Evolutionary conservation across 108 stramenopile genomes (phyloP), one percentile per base, ranked within the genome.

Genomic region (Cyclotella sp.): DNA sequence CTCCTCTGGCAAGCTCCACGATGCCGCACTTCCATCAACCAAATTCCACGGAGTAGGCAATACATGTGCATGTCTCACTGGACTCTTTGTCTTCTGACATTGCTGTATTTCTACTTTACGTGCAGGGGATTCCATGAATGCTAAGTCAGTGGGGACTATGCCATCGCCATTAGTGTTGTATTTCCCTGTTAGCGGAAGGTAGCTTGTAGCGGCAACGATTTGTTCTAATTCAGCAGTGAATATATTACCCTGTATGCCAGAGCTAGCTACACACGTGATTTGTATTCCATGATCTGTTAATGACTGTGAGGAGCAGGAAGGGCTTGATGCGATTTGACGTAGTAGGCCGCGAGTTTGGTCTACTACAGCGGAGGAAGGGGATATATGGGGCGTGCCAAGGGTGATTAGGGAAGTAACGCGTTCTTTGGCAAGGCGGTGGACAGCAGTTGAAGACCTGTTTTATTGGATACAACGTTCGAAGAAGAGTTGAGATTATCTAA

Each of bases 11-110:
- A 93, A 60, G 1, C 41, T 68, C 52, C 85, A 87, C 14, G 86
- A 87, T 6, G 89, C 77, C 9, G 91, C 89, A 45, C 47, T 78
- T 3, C 87, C 88, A 78, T 93, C 89, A 54, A 72, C 65, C 43
- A 93, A 70, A 70, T 93, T 93, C 89, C 89, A 93, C 39, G 91
- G 91, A 2, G 91, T 93, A 13, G 91, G 91, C 19, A 93, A 70
- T 16, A 93, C 88, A 76, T 93, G 91, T 7, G 87, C 83, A 76
- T 93, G 91, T 21, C 91, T 69, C 13, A 93, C 85, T 27, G 82
- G 66, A 47, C 58, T 39, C 0, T 84, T 86, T 11, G 88, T 91
- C 29, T 27, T 21, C 15, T 30, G 42, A 51, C 89, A 90, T n/a
- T 77, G 63, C 15, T 84, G 73, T 0, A 93, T 62, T 53, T 82